Percentiles rank a stretch among this genome's conserved stretches.
Conservation (phyloP, 1,284 basidiomycete genomes). For the Schizopora paradoxa region DNA sequence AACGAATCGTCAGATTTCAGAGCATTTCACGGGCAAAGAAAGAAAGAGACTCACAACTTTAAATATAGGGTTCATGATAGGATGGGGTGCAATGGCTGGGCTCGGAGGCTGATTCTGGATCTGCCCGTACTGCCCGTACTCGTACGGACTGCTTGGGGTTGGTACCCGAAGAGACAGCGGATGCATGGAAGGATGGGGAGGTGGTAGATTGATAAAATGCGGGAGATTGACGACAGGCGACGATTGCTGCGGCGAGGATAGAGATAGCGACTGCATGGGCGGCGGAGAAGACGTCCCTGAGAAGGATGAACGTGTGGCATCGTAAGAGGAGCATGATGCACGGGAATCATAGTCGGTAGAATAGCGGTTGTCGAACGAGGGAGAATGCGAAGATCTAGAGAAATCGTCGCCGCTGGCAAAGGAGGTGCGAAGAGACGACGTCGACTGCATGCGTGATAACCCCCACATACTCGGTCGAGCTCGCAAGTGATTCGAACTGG, state of each 20-base stretch:
- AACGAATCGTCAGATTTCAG: constrained; percentile 25
- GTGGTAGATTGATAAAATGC: constrained; percentile 32
- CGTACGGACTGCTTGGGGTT: constrained; percentile 28
- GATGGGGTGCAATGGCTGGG: constrained; percentile 29
- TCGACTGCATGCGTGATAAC: constrained; percentile 69
- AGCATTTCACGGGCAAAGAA: constrained; percentile 12
- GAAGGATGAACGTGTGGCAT: constrained; percentile 48
- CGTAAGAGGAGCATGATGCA: constrained; percentile 46
- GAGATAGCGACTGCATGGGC: constrained; percentile 65
- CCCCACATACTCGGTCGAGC: constrained; percentile 54
- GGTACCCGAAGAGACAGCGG: constrained; percentile 40
- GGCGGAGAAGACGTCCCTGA: constrained; percentile 67
- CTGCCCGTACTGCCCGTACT: constrained; percentile 21
- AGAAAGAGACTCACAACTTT: constrained; percentile 70
- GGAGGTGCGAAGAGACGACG: constrained; percentile 64
- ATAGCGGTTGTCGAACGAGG: constrained; percentile 77
- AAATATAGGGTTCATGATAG: constrained; percentile 84
- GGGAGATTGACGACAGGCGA: constrained; percentile 26
- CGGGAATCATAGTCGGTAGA: constrained; percentile 72
- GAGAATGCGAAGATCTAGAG: constrained; percentile 74
- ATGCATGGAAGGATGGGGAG: constrained; percentile 47
- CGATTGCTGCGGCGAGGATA: constrained; percentile 38
- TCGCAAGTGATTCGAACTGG: constrained; percentile 66
- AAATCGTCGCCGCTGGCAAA: constrained; percentile 73
- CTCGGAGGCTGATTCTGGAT: constrained; percentile 32